Conservation (phyloP, 495 filamentous ascomycete species). For the Jackrogersella minutella region DNA sequence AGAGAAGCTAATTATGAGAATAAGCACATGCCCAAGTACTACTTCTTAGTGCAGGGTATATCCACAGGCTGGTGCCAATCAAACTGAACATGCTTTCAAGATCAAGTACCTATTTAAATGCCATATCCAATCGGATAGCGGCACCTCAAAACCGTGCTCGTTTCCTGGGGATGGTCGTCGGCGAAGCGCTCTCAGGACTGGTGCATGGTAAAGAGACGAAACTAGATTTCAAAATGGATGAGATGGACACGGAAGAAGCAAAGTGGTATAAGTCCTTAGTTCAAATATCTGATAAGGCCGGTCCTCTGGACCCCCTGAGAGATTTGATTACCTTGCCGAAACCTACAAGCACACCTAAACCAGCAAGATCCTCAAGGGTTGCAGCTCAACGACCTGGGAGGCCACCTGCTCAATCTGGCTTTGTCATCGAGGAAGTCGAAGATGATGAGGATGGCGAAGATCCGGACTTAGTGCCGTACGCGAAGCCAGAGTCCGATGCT, state of each 20-base stretch:
- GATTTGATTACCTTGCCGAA: conserved; percentile 18
- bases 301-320: conserved; percentile 57
- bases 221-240: conserved; percentile 86
- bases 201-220: conserved; percentile 75
- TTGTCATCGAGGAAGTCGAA: conserved; percentile 75
- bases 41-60: conserved; percentile 78
- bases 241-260: conserved; percentile 74
- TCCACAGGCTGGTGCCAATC: conserved; percentile 67
- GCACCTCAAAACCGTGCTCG: conserved; percentile 76
- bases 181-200: conserved; percentile 79
- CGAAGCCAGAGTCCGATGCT: conserved; percentile 90
- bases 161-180: conserved; percentile 90
- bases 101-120: conserved; percentile 74
- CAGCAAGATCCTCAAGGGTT: conserved; percentile 35
- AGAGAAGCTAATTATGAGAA: conserved; percentile 43
- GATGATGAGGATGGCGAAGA: conserved; percentile 66
- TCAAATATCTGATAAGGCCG: conserved; percentile 68
- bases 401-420: conserved; percentile 42
- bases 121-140: conserved; percentile 86
- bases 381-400: conserved; percentile 37
- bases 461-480: conserved; percentile 81
- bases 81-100: conserved; percentile 70
- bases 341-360: conserved; percentile 20
- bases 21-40: conserved; percentile 79
- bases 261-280: conserved; percentile 78